Conservation (phyloP, 2,329 filamentous ascomycete genomes). For the Colletotrichum nymphaeae region DNA sequence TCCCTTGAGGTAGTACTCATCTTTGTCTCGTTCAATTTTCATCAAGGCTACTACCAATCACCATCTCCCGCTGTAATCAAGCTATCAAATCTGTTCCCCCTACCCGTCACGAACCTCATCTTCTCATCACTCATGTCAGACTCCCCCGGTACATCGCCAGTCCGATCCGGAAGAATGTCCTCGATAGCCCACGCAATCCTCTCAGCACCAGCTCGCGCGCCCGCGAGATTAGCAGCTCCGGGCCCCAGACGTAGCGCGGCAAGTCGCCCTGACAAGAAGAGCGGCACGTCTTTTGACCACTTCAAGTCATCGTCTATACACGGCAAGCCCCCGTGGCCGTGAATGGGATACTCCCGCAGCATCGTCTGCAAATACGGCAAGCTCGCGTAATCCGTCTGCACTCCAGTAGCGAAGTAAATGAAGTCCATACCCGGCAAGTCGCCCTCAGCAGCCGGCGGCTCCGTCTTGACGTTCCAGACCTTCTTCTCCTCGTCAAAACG, state of each 20-base stretch:
- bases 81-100: constrained; percentile 34
- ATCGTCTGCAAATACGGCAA: constrained; percentile 73
- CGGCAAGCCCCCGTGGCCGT: constrained; percentile 73
- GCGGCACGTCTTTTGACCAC: constrained; percentile 78
- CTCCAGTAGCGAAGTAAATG: constrained; percentile 82
- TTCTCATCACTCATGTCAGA: constrained; percentile 15
- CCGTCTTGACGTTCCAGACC: constrained; percentile 58
- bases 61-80: constrained; percentile 23
- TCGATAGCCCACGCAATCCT: constrained; percentile 78
- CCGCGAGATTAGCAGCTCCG: constrained; percentile 79
- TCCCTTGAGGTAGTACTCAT: background rate
- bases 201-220: constrained; percentile 78
- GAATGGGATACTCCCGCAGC: constrained; percentile 68
- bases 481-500: constrained; percentile 58
- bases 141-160: constrained; percentile 2
- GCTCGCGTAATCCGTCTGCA: constrained; percentile 69
- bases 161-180: constrained; percentile 57
- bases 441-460: constrained; percentile 58
- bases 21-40: background rate
- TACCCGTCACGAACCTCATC: constrained; percentile 32
- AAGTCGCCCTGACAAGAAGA: constrained; percentile 77
- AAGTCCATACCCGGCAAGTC: constrained; percentile 70
- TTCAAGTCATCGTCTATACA: constrained; percentile 81
- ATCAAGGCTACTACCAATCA: constrained; percentile 6
- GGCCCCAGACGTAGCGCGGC: constrained; percentile 77